Evolutionary conservation across 768 basidiomycete species (phyloP), one percentile per base, ranked within the genome.

Genomic region (Tylopilus subfusipes): DNA sequence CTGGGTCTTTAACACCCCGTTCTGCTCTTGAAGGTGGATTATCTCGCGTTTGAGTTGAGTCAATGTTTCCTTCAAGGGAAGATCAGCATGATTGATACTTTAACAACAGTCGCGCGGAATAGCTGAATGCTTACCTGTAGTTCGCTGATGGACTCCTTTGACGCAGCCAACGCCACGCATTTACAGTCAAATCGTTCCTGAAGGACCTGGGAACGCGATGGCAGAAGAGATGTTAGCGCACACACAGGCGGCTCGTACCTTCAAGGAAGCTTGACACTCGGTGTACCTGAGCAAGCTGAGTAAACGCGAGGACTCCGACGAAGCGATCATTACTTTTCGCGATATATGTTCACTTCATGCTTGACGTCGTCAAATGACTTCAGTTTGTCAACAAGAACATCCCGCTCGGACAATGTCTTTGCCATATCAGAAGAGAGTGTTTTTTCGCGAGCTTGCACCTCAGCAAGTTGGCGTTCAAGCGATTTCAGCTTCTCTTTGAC

Each of bases 181-280:
- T 85, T 83, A 16, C 82, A 77, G 13, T 86, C 84, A 49, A 80
- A 81, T 24, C 83, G 77, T 50, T 86, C 83, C 61, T 85, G 79
- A 16, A 84, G 70, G 34, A 75, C 66, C 77, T 82, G 55, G 19
- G 42, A 33, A 29, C 2, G n/a, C 24, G 13, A 3, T 55, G 39
- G 29, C 10, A 52, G 52, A 29, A 19, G 45, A 49, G 19, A 40
- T n/a, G 1, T 30, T 11, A 19, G 7, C 14, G 19, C 9, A 45
- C 21, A 19, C n/a, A 39, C 13, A 42, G 11, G 18, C 18, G 19
- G 51, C 8, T 12, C 61, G 25, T 55, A 62, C 69, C 61, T 70
- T 70, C 31, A 62, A 50, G 5, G 64, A 58, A 42, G 53, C 48
- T 36, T 60, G 64, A 44, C 53, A 57, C 38, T 58, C 70, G 14